phyloP scores from a whole-genome alignment of 306 rosid genomes.

The Quillaja saponaria region DNA sequence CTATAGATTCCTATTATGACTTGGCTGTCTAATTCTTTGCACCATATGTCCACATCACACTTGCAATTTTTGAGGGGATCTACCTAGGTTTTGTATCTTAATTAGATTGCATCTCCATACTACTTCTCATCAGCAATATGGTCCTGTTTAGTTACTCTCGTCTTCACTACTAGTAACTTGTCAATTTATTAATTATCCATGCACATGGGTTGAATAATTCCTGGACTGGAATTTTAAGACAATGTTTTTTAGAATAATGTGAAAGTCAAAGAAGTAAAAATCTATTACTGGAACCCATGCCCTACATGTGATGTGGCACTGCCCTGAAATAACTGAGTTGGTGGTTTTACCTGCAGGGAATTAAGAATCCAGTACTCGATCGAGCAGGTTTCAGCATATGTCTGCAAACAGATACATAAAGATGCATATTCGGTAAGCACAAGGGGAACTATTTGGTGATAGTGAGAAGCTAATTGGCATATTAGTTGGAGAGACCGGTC shows the following conservation, averaged over 20 bases:
- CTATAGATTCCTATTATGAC: neutral
- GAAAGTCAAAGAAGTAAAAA: neutral
- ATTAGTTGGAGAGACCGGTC: conserved; percentile 1
- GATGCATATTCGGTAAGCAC: conserved; percentile 10
- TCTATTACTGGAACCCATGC: neutral
- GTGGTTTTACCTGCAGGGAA: conserved; percentile 62
- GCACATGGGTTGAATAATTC: neutral
- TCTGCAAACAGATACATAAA: conserved; percentile 48
- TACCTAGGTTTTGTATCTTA: neutral
- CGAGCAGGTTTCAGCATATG: conserved; percentile 71
- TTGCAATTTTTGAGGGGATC: neutral
- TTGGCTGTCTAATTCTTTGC: neutral
- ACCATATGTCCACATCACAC: neutral
- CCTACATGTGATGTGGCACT: neutral
- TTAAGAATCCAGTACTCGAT: conserved; percentile 68
- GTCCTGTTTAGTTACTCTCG: neutral
- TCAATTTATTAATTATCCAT: neutral
- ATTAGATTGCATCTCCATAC: neutral
- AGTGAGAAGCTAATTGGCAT: neutral
- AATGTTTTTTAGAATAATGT: neutral
- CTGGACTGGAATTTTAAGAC: neutral
- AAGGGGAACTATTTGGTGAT: neutral
- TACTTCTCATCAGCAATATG: neutral
- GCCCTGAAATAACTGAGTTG: neutral
- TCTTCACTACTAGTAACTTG: neutral